Base-by-base conservation (phyloP, 2,329 filamentous ascomycete species). In the Botrytis byssoidea region DNA sequence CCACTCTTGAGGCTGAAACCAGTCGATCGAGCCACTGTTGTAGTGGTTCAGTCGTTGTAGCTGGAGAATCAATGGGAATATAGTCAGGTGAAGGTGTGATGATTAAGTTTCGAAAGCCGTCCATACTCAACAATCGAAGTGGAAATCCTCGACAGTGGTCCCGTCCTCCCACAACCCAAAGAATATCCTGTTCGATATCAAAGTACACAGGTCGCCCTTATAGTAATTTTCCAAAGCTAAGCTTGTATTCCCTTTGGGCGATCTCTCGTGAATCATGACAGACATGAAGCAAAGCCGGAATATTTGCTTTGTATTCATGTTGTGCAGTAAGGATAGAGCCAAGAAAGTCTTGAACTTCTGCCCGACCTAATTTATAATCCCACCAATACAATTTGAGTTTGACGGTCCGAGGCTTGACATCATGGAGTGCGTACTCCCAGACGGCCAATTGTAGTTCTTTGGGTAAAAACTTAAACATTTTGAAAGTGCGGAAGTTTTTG, bases 51-150 rank as follows among this genome's bases (percentile, higher is more conserved):
- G 9, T 8, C 2, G 59, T 40, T 37, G 22, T 61, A 1, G 2
- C 20, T 16, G 3, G 0, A 61, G 59, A 12, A n/a, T 5, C 1
- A 25, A 37, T 3, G 10, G 0, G 2, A 4, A 25, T 2, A 7
- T 14, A 1, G 2, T 2, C 1, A 4, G 6, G 5, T 10, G 60
- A 42, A 63, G 60, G 60, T 42, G 60, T 63, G 37, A 63, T 29
- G 25, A 63, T 63, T 25, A 63, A 42, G 16, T 63, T 63, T 29
- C 8, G 60, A 42, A 63, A 42, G 14, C 60, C 60, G 5, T 29
- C 60, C 60, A 63, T 63, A 20, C 25, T 25, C 22, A 63, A n/a
- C 16, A 66, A n/a, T 18, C 29, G 42, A 35, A 66, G 22, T 46
- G 64, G 64, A 16, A 66, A 66, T 14, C 0, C 1, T 8, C 2